Evolutionary conservation across 257 asterid species (phyloP).

Genomic region (Ballota nigra): DNA sequence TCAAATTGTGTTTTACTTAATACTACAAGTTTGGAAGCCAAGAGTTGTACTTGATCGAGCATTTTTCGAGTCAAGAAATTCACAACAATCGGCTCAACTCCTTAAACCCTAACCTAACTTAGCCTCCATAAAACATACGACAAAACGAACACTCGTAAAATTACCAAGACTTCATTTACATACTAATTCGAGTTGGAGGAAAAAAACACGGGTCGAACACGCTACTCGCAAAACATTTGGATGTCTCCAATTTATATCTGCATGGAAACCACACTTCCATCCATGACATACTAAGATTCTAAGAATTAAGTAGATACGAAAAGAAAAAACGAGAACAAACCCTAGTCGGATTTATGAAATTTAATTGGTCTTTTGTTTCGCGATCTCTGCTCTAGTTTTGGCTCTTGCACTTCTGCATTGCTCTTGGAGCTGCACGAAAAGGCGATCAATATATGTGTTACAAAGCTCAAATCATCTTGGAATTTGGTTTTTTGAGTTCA

Average conservation of each 20-base stretch:
- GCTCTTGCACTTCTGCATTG: slow-evolving; percentile 66
- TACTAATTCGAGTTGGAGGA: slow-evolving; percentile 19
- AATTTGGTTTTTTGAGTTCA: background rate
- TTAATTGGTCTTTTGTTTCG: background rate
- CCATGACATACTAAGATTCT: slow-evolving; percentile 17
- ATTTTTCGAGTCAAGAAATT: background rate
- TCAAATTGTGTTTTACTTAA: background rate
- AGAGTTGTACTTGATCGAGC: background rate
- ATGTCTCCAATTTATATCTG: slow-evolving; percentile 25
- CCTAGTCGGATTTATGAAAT: slow-evolving; percentile 1
- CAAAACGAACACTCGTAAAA: slow-evolving; percentile 1
- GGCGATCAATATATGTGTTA: background rate
- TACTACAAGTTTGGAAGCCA: background rate
- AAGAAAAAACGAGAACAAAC: background rate
- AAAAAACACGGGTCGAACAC: slow-evolving; percentile 24
- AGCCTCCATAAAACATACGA: background rate
- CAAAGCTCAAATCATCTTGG: background rate
- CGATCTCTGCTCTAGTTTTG: slow-evolving; percentile 32
- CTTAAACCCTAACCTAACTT: too few species aligned
- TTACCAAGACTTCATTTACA: slow-evolving; percentile 29
- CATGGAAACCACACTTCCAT: slow-evolving; percentile 23
- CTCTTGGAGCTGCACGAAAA: slow-evolving; percentile 68
- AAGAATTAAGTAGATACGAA: slow-evolving; percentile 12
- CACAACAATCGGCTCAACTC: background rate
- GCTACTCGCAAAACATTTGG: slow-evolving; percentile 27